Evolutionary conservation across 768 basidiomycete genomes (phyloP), one percentile per base, ranked within the genome.

Genomic region (Tephrocybe sp.): DNA sequence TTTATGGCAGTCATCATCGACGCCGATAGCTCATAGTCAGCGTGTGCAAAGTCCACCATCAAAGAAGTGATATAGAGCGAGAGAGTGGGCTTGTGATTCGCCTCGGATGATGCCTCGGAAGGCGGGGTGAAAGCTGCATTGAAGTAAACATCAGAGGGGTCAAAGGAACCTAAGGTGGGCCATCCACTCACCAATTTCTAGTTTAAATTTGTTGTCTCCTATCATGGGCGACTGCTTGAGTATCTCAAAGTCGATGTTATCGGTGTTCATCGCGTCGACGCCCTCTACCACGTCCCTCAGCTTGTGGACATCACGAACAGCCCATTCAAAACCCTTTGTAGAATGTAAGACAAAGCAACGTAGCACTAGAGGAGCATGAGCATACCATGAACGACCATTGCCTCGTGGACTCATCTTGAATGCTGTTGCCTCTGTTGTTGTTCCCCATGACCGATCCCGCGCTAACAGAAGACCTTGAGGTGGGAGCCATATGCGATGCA

Each of bases 1-100:
- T 84, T 87, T 51, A 90, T 83, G 11, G 83, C 87, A 12, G 81
- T 77, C 72, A 89, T 82, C 73, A 89, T 86, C 11, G 85, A 80
- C 5, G 84, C 77, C 9, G 73, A 71, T 45, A 78, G 74, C 59
- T 84, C 80, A 60, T 80, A 83, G 43, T 84, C 78, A 3, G 74
- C 69, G 46, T 83, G 77, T 9, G 80, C 68, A 49, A 77, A 82
- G 53, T 87, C 85, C 42, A 86, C 60, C 62, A 83, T 73, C 25
- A 87, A 67, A 13, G 84, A 81, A 0, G 85, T 87, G 37, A 89
- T 77, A 52, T 78, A 89, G 5, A 89, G 71, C 2, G 80, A 83
- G 12, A 89, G 71, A 3, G 73, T 74, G 16, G 71, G 68, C 37
- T 70, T 69, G 4, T 58, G 52, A 22, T 63, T 16, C 15, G 53